Evolutionary conservation across 2,329 filamentous ascomycete genomes (phyloP), one percentile per base, ranked within the genome.

Genomic region (Apiospora arundinis): DNA sequence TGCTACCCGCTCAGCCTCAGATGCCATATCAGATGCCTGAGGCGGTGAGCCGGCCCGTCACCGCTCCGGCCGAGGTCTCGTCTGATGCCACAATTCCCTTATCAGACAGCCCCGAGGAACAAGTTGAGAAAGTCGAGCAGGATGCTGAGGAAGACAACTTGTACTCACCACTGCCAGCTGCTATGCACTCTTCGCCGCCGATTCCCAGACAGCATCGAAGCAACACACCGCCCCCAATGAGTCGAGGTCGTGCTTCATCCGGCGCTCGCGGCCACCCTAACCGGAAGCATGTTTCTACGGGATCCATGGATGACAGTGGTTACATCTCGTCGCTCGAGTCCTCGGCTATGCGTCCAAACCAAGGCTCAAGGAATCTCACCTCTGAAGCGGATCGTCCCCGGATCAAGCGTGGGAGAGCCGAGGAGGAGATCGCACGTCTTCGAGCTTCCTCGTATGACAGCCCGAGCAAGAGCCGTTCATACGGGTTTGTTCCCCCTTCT

Each of bases 311-410:
- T 78, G 96, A 99, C 82, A 98, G 95, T 80, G 96, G 96, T 52
- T 99, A 98, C 82, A 97, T 97, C 80, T 98, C 96, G 1, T 98
- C 95, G 0, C 88, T 98, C 23, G 95, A 98, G 76, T 98, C 96
- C 2, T 98, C 96, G 0, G 94, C 89, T 18, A 89, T 94, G 80
- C 90, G 95, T 72, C 91, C 92, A 67, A 90, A 91, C 74, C 88
- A 90, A 74, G 86, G 89, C 72, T 85, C 84, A 21, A 86, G 90
- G 71, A 86, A 93, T 23, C 86, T 94, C 60, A 94, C 92, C 4
- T 95, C 94, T 0, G 95, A 97, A 77, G 89, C 91, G 69, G 93
- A 95, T 76, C 91, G 92, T n/a, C 92, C 92, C 68, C 89, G 90
- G 70, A 92, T 95, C 77, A 97, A 95, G 84, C 92, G 94, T 72